Conservation (phyloP, 1,284 basidiomycete genomes). For the Pascua sp. region DNA sequence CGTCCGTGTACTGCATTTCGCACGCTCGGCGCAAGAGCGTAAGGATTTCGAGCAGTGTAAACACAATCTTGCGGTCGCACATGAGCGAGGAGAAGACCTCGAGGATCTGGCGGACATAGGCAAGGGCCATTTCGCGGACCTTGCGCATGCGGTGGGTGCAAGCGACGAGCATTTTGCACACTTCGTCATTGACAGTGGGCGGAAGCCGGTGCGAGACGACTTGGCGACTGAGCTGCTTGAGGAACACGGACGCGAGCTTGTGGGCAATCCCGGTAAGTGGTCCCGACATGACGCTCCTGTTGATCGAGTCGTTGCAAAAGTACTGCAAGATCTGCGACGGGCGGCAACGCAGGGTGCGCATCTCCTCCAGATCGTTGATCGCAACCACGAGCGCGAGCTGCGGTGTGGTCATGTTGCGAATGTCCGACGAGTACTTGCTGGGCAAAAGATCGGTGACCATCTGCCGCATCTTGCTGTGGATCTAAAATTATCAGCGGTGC, state of each 20-base stretch:
- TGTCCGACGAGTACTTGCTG: slow-evolving; percentile 62
- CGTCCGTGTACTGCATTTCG: slow-evolving; percentile 87
- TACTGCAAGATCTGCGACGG: slow-evolving; percentile 82
- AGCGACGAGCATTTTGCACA: slow-evolving; percentile 69
- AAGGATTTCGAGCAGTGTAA: slow-evolving; percentile 83
- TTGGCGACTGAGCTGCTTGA: slow-evolving; percentile 65
- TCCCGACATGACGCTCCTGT: slow-evolving; percentile 61
- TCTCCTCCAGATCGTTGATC: slow-evolving; percentile 84
- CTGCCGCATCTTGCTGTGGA: slow-evolving; percentile 64
- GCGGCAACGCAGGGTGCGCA: slow-evolving; percentile 74
- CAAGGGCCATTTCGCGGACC: slow-evolving; percentile 75
- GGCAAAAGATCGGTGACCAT: slow-evolving; percentile 66
- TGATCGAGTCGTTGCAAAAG: slow-evolving; percentile 84
- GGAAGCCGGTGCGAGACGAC: slow-evolving; percentile 78
- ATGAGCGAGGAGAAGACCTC: slow-evolving; percentile 92
- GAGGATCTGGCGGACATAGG: slow-evolving; percentile 79
- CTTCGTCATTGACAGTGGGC: slow-evolving; percentile 65
- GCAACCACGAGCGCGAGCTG: slow-evolving; percentile 84
- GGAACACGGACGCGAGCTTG: slow-evolving; percentile 62
- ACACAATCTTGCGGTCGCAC: slow-evolving; percentile 84
- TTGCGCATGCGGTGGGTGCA: slow-evolving; percentile 80
- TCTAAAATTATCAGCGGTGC: slow-evolving; percentile 49
- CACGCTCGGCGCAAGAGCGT: slow-evolving; percentile 83
- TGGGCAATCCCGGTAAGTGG: slow-evolving; percentile 81
- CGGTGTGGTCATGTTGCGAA: slow-evolving; percentile 71